phyloP scores from a whole-genome alignment of 2,329 filamentous ascomycete genomes.

The Calonectria pteridis region DNA sequence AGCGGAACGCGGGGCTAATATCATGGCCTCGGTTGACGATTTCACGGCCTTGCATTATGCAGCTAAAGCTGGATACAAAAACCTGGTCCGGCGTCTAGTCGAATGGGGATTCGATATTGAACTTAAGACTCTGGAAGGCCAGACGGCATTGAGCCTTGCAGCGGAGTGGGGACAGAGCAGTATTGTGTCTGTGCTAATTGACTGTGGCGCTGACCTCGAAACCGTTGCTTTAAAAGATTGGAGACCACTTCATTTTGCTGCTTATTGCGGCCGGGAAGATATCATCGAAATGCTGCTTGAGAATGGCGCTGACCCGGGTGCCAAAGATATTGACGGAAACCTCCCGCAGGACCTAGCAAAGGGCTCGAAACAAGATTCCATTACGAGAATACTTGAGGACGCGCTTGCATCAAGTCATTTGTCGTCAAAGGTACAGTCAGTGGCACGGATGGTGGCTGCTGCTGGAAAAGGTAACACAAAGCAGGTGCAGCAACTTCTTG shows the following conservation, averaged over 20 bases:
- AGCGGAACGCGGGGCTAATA: background rate
- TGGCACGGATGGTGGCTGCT: background rate
- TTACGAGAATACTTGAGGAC: background rate
- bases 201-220: conserved; percentile 8
- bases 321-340: background rate
- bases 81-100: background rate
- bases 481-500: background rate
- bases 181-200: background rate
- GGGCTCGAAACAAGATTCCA: background rate
- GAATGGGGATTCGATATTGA: background rate
- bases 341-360: background rate
- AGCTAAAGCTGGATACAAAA: background rate
- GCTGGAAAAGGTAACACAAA: background rate
- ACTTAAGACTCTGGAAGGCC: background rate
- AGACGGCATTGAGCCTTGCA: conserved; percentile 4
- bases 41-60: conserved; percentile 1
- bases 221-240: background rate
- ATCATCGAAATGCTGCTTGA: conserved; percentile 7
- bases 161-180: background rate
- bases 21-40: background rate
- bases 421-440: background rate
- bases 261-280: background rate
- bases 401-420: too few relatives aligned
- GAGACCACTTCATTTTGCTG: background rate
- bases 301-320: background rate